These are phyloP conservation scores for Fusarium robinianum DNA, from an alignment of 2,329 filamentous ascomycete species.

Conservation along the genomic window DNA sequence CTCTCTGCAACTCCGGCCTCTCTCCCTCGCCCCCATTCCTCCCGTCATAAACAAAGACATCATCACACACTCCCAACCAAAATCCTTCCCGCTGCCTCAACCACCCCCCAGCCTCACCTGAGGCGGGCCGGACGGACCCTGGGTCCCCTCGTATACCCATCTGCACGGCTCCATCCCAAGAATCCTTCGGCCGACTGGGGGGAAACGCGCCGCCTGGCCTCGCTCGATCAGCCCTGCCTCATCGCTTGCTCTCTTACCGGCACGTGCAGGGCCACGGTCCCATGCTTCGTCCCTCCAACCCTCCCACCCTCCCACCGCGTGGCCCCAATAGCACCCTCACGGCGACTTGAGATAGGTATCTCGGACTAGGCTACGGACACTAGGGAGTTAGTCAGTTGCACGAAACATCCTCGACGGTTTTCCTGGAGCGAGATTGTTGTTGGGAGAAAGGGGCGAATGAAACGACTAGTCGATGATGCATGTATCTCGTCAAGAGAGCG, in stretches of 20 bases:
- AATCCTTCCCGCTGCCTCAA: not conserved
- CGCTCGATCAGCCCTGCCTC: no score
- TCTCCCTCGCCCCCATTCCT: constrained; percentile 11
- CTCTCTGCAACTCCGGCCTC: not conserved
- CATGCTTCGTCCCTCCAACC: no score
- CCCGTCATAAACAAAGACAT: constrained; percentile 6
- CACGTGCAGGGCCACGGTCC: not conserved
- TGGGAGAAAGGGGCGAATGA: no score
- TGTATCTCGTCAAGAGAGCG: not conserved
- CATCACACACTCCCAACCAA: not conserved
- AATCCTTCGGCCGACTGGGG: no score
- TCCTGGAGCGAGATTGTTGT: constrained; percentile 25
- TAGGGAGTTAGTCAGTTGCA: no score
- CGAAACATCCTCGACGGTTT: constrained; percentile 18
- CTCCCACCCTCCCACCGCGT: no score
- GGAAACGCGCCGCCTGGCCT: no score
- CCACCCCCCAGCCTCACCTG: constrained; percentile 1
- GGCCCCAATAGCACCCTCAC: no score
- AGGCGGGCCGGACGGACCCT: not conserved
- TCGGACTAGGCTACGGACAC: no score
- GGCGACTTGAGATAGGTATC: no score
- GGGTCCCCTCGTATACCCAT: no score
- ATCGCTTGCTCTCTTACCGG: constrained; percentile 18
- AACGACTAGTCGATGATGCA: no score
- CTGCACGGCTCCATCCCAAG: not conserved